Evolutionary conservation across 495 filamentous ascomycete species (phyloP).

Genomic region (Penicillium cosmopolitanum): DNA sequence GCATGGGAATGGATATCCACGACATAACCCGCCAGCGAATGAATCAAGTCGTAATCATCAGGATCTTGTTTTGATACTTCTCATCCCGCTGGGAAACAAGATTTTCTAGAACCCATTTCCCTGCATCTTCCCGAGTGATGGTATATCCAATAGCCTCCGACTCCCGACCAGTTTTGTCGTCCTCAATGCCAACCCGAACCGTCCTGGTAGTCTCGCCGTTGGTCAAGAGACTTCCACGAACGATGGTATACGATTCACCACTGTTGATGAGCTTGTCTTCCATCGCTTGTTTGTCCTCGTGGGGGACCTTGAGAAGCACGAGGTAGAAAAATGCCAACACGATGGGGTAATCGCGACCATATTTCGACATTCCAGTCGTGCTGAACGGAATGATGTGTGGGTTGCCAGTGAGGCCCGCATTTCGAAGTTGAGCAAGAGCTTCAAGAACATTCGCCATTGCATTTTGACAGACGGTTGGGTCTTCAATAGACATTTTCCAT

Average conservation of each 20-base stretch:
- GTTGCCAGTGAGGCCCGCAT: conserved; percentile 25
- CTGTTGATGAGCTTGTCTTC: conserved; percentile 48
- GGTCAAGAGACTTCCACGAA: conserved; percentile 48
- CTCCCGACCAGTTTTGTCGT: conserved; percentile 41
- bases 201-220: conserved; percentile 34
- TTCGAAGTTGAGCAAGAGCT: conserved; percentile 41
- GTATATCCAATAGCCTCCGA: conserved; percentile 48
- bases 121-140: conserved; percentile 30
- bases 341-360: conserved; percentile 56
- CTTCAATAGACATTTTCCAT: conserved; percentile 41
- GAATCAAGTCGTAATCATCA: conserved; percentile 21
- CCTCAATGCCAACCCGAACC: conserved; percentile 48
- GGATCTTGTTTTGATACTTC: conserved; percentile 23
- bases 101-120: conserved; percentile 21
- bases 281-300: conserved; percentile 64
- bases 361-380: conserved; percentile 54
- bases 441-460: conserved; percentile 50
- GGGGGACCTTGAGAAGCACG: conserved; percentile 51
- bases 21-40: not conserved
- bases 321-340: conserved; percentile 54
- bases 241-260: conserved; percentile 39
- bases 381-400: conserved; percentile 53
- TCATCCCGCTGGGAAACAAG: conserved; percentile 14
- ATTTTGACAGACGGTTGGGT: conserved; percentile 61
- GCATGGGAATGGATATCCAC: not conserved